phyloP scores from a whole-genome alignment of 306 rosid species.

The Senna siamea region DNA sequence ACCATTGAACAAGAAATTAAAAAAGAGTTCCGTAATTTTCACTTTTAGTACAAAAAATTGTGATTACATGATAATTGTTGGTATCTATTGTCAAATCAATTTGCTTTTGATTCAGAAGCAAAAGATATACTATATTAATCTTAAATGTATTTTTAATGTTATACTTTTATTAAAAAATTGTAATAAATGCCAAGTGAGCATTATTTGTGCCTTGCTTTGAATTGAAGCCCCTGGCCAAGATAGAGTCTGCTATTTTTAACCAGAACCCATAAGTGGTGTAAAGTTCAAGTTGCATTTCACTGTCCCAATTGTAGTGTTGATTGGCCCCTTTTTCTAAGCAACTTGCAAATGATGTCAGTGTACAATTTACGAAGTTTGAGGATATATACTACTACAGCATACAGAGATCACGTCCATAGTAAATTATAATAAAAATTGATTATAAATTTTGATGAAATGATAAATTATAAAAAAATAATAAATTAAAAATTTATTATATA shows the following conservation, averaged over 20 bases:
- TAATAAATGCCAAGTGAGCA: not conserved
- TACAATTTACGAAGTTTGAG: constrained; percentile 1
- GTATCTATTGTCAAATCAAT: not conserved
- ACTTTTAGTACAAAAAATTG: not conserved
- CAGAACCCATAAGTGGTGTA: constrained; percentile 21
- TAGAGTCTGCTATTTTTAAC: not conserved
- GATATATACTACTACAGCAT: too few species aligned
- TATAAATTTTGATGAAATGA: too few species aligned
- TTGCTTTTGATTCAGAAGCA: too few species aligned
- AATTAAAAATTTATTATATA: too few species aligned
- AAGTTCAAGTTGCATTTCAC: constrained; percentile 33
- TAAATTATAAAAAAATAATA: too few species aligned
- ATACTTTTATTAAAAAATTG: too few species aligned
- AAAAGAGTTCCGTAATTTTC: too few species aligned
- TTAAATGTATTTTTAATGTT: too few species aligned
- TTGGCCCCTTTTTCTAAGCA: constrained; percentile 26
- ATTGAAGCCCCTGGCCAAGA: not conserved
- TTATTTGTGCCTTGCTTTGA: not conserved
- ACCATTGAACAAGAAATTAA: too few species aligned
- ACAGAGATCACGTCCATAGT: not conserved
- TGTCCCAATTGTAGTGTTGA: not conserved
- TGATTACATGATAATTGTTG: not conserved
- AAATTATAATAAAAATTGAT: not conserved
- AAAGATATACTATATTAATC: too few species aligned
- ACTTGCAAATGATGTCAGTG: constrained; percentile 32